Percentiles rank a stretch among this genome's conserved stretches.
Evolutionary conservation across 78 protist genomes (phyloP).

Genomic region (Dictyostelium intermedium): DNA sequence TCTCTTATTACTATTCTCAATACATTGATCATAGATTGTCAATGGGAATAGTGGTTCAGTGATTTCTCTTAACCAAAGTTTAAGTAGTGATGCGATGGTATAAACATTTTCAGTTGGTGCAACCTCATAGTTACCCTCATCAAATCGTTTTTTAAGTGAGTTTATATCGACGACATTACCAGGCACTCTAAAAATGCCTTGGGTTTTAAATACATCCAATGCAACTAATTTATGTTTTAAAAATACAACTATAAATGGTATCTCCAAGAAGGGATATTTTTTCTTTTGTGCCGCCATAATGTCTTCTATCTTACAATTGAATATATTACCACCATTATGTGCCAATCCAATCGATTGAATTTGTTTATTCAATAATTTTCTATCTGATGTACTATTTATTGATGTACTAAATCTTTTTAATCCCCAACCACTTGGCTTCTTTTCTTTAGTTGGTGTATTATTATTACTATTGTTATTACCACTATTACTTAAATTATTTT

Average conservation of each 20-base stretch:
- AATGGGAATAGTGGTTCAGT: constrained; percentile 37
- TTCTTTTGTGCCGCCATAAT: constrained; percentile 22
- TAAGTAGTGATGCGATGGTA: constrained; percentile 38
- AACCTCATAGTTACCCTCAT: constrained; percentile 44
- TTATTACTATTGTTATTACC: background rate
- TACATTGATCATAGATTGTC: background rate
- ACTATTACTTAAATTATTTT: background rate
- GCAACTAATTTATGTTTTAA: constrained; percentile 23
- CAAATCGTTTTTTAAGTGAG: constrained; percentile 7
- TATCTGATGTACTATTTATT: background rate
- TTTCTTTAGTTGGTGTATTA: constrained; percentile 11
- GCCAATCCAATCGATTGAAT: background rate
- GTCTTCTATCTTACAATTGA: background rate
- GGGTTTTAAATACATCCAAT: constrained; percentile 41
- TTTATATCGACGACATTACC: constrained; percentile 50
- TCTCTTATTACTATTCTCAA: background rate
- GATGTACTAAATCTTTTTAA: constrained; percentile 8
- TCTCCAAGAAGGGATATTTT: constrained; percentile 20
- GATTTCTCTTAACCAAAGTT: constrained; percentile 54
- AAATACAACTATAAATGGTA: constrained; percentile 34
- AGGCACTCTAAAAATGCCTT: constrained; percentile 67
- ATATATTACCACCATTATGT: constrained; percentile 17
- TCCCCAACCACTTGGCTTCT: constrained; percentile 32
- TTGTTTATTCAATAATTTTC: constrained; percentile 10
- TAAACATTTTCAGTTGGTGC: constrained; percentile 29